These are phyloP conservation scores for Ustilaginoidea virens DNA, from an alignment of 2,329 filamentous ascomycete genomes.

Conservation along the genomic window DNA sequence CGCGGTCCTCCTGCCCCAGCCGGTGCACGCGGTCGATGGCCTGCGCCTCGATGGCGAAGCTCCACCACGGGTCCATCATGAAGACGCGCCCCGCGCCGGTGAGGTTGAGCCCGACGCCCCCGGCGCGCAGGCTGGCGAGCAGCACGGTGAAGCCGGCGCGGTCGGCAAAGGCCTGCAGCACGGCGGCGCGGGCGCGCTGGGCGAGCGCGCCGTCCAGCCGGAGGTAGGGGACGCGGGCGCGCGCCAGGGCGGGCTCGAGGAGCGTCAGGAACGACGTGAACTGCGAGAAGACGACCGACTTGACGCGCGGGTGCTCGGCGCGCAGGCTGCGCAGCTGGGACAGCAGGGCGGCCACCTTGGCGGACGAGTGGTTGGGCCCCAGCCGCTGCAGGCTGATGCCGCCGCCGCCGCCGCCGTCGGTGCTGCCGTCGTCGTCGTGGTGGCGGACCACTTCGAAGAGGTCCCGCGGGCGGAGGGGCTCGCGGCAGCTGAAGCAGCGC, in stretches of 20 bases:
- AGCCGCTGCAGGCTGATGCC: conserved; percentile 44
- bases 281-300: conserved; percentile 90
- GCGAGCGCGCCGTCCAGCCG: conserved; percentile 84
- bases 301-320: conserved; percentile 50
- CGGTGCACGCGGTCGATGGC: conserved; percentile 95
- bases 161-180: conserved; percentile 57
- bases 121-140: conserved; percentile 72
- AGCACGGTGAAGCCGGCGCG: conserved; percentile 51
- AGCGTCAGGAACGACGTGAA: conserved; percentile 93
- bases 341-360: conserved; percentile 74
- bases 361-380: conserved; percentile 55
- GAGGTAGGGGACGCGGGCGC: conserved; percentile 61
- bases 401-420: conserved; percentile 11
- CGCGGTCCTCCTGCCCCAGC: conserved; percentile 83
- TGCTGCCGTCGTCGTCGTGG: conserved; percentile 39
- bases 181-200: conserved; percentile 68
- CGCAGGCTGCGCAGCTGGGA: conserved; percentile 57
- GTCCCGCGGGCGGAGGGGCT: conserved; percentile 65
- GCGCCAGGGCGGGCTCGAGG: conserved; percentile 64
- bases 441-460: conserved; percentile 86
- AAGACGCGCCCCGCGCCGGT: conserved; percentile 81
- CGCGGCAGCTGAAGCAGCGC: conserved; percentile 82
- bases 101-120: conserved; percentile 85
- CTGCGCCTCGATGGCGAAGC: conserved; percentile 89
- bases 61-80: conserved; percentile 99